Conservation (phyloP, 148 eudicot species). For the Rhododendron molle region DNA sequence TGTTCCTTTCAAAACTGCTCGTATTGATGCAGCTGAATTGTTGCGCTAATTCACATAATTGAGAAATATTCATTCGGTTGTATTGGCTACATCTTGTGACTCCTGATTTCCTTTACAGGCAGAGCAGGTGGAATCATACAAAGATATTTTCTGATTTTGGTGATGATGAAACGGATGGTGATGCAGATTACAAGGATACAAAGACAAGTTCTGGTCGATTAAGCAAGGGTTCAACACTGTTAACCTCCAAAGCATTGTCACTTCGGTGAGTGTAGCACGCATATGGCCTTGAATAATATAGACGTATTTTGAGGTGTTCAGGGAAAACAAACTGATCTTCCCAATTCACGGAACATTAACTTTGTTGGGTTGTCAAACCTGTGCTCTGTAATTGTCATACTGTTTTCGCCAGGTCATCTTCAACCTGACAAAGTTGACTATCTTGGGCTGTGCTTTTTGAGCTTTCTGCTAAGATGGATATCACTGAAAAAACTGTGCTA, state of each 20-base stretch:
- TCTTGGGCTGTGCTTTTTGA: background rate
- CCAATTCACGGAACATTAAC: background rate
- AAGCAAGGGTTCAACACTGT: conserved; percentile 42
- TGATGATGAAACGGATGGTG: conserved; percentile 49
- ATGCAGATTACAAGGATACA: conserved; percentile 48
- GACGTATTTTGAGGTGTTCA: background rate
- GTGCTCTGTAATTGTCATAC: background rate
- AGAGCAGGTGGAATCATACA: conserved; percentile 89
- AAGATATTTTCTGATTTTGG: conserved; percentile 79
- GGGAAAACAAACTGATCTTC: background rate
- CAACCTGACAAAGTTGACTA: background rate
- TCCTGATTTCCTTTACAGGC: conserved; percentile 39
- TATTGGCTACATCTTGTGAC: background rate
- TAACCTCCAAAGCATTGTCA: conserved; percentile 52
- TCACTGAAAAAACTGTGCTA: background rate
- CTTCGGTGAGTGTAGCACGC: conserved; percentile 38
- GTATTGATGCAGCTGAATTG: background rate
- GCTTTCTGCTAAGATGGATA: no score
- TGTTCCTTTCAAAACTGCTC: background rate
- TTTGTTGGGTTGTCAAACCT: background rate
- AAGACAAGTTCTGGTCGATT: conserved; percentile 43
- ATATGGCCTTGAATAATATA: background rate
- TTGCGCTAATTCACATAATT: background rate
- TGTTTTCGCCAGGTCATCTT: background rate
- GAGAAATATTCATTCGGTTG: background rate